Conservation (phyloP, 176 grass and related monocot species). For the Oryza longistaminata region DNA sequence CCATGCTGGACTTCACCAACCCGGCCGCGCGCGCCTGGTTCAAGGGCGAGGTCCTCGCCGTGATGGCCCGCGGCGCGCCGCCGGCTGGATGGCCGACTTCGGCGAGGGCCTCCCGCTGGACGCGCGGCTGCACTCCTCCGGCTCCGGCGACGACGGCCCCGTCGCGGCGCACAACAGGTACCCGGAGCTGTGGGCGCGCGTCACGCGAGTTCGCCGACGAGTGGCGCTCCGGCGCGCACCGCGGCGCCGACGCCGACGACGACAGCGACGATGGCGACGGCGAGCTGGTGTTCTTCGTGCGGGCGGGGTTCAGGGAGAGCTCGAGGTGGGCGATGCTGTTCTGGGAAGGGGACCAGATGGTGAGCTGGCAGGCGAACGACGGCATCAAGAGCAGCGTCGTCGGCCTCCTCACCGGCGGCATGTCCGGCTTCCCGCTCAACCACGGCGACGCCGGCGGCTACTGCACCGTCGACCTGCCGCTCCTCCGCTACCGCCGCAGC, state of each 20-base stretch:
- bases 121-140: slow-evolving; percentile 64
- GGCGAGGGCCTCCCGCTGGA: slow-evolving; percentile 88
- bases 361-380: slow-evolving; percentile 94
- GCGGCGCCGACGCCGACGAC: not conserved
- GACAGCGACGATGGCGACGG: not conserved
- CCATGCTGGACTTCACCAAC: slow-evolving; percentile 92
- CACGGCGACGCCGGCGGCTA: slow-evolving; percentile 93
- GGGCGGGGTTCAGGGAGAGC: slow-evolving; percentile 81
- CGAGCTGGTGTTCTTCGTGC: slow-evolving; percentile 84
- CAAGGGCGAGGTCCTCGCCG: slow-evolving; percentile 60
- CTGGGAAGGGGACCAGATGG: slow-evolving; percentile 98
- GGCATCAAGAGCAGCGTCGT: slow-evolving; percentile 97
- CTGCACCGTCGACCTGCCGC: slow-evolving; percentile 76
- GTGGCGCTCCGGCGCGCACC: slow-evolving; percentile 27
- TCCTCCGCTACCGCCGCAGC: slow-evolving; percentile 76
- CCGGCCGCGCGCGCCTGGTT: slow-evolving; percentile 70
- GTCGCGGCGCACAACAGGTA: slow-evolving; percentile 81
- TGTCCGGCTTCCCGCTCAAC: slow-evolving; percentile 95
- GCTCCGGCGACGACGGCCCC: slow-evolving; percentile 51
- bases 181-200: slow-evolving; percentile 86
- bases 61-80: slow-evolving; percentile 63
- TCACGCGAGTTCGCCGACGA: slow-evolving; percentile 88
- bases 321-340: slow-evolving; percentile 89
- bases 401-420: slow-evolving; percentile 82
- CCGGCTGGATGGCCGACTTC: slow-evolving; percentile 98